Conservation (phyloP, 768 basidiomycete species). For the Guyanaporus albipodus region DNA sequence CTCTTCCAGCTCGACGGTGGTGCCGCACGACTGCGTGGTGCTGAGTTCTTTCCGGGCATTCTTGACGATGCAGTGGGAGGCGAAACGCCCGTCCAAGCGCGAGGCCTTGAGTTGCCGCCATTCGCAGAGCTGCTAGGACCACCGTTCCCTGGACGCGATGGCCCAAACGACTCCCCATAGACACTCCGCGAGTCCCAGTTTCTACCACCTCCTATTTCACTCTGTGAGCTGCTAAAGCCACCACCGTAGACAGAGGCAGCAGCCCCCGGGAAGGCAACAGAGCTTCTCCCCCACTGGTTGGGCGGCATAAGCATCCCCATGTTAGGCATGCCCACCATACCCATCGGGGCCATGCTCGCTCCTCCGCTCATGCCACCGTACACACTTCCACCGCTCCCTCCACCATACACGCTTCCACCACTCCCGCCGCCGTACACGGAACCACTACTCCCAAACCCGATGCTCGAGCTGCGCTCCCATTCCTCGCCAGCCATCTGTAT, state of each 20-base stretch:
- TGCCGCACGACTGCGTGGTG: constrained; percentile 30
- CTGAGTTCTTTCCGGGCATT: constrained; percentile 18
- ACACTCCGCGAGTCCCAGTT: constrained; percentile 58
- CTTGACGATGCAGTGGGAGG: constrained; percentile 20
- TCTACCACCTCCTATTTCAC: constrained; percentile 56
- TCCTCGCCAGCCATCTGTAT: constrained; percentile 87
- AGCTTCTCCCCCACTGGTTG: constrained; percentile 40
- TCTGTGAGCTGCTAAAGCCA: constrained; percentile 49
- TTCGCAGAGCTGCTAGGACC: constrained; percentile 16
- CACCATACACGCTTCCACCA: constrained; percentile 48
- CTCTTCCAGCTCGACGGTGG: constrained; percentile 66
- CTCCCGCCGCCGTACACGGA: constrained; percentile 36
- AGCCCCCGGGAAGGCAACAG: constrained; percentile 48
- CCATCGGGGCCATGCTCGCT: constrained; percentile 34
- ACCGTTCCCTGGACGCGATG: constrained; percentile 19
- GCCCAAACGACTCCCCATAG: constrained; percentile 65
- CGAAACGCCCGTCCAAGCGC: constrained; percentile 32
- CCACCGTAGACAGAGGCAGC: constrained; percentile 57
- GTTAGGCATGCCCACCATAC: constrained; percentile 38
- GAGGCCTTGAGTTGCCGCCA: constrained; percentile 25
- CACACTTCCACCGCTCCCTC: constrained; percentile 30
- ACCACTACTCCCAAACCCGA: constrained; percentile 39
- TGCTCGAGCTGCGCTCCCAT: constrained; percentile 77
- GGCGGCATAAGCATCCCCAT: constrained; percentile 38
- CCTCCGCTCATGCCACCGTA: constrained; percentile 37